phyloP scores from a whole-genome alignment of 2,329 filamentous ascomycete species.

The Herpotrichia juniperi region DNA sequence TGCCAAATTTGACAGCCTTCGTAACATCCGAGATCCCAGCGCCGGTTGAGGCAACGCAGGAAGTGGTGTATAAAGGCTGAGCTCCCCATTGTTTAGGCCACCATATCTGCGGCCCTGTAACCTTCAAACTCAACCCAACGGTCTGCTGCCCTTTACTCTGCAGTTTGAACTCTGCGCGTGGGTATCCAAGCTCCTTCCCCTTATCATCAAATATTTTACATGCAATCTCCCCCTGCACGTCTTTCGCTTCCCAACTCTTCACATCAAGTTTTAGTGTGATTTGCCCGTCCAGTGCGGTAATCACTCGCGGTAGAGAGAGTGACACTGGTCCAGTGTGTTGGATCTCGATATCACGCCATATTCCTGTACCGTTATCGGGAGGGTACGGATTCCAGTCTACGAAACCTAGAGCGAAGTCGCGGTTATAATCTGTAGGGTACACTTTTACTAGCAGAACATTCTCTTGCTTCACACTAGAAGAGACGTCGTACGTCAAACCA shows the following conservation, averaged over 20 bases:
- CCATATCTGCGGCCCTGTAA: slow-evolving; percentile 61
- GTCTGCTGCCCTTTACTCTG: slow-evolving; percentile 40
- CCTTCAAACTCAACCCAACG: slow-evolving; percentile 43
- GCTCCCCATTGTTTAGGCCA: slow-evolving; percentile 67
- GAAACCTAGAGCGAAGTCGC: slow-evolving; percentile 65
- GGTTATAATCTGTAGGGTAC: slow-evolving; percentile 64
- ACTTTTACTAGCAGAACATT: slow-evolving; percentile 62
- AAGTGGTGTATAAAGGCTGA: slow-evolving; percentile 58
- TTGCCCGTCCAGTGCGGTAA: slow-evolving; percentile 22
- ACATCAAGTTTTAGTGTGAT: slow-evolving; percentile 29
- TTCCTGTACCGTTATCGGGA: slow-evolving; percentile 66
- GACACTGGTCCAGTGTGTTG: slow-evolving; percentile 58
- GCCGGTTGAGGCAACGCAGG: slow-evolving; percentile 33
- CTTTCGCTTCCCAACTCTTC: slow-evolving; percentile 21
- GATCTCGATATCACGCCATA: slow-evolving; percentile 66
- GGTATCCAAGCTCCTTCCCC: slow-evolving; percentile 16
- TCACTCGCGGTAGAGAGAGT: slow-evolving; percentile 42
- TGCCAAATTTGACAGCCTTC: slow-evolving; percentile 54
- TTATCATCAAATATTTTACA: slow-evolving; percentile 14
- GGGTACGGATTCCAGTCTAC: slow-evolving; percentile 69
- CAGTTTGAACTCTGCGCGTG: slow-evolving; percentile 11
- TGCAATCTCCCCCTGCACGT: slow-evolving; percentile 16
- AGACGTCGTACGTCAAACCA: slow-evolving; percentile 61
- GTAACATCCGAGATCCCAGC: slow-evolving; percentile 41
- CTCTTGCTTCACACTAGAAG: slow-evolving; percentile 22